Evolutionary conservation across 1,284 basidiomycete genomes (phyloP), one percentile per base, ranked within the genome.

Genomic region (Lignosus rhinocerotis): DNA sequence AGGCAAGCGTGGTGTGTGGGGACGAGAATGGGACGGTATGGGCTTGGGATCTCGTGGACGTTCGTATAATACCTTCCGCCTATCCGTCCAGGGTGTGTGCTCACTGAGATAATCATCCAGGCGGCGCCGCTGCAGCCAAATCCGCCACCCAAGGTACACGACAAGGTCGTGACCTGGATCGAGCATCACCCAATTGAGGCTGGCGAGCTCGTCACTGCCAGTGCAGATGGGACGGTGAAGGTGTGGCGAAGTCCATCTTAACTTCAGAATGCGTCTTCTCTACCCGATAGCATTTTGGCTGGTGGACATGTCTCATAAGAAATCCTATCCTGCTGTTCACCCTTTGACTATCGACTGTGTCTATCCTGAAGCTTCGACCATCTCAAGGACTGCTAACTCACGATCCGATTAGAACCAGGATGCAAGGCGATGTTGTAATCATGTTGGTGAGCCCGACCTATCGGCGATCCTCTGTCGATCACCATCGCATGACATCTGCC

Each of bases 1-100:
- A 98, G 72, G 89, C 89, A 0, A 85, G 76, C 16, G 87, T 98
- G 3, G 70, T 98, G 2, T 88, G 85, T 43, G 96, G 96, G 5
- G 97, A 98, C 70, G 96, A 98, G 72, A 82, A 88, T 5, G 97
- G 97, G 0, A 76, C 75, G 58, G 76, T 99, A 6, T 95, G 93
- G 89, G 86, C 85, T 39, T 99, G 96, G 96, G 94, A 96, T 69
- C 77, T 98, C 54, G 82, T 97, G 31, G 90, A 94, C 71, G 93
- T 94, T 73, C 69, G 88, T 80, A 10, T 19, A 44, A 55, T 61
- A 17, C 8, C 8, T 43, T 25, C 12, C 10, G 30, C 11, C n/a
- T 39, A 9, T 17, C 25, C 39, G 32, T 19, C 16, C 21, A 25
- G 25, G 4, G 25, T 42, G 3, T 7, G n/a, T 5, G 5, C 17